Evolutionary conservation across 2,329 filamentous ascomycete genomes (phyloP), one percentile per base, ranked within the genome.

Genomic region (Didymellaceae sp.): DNA sequence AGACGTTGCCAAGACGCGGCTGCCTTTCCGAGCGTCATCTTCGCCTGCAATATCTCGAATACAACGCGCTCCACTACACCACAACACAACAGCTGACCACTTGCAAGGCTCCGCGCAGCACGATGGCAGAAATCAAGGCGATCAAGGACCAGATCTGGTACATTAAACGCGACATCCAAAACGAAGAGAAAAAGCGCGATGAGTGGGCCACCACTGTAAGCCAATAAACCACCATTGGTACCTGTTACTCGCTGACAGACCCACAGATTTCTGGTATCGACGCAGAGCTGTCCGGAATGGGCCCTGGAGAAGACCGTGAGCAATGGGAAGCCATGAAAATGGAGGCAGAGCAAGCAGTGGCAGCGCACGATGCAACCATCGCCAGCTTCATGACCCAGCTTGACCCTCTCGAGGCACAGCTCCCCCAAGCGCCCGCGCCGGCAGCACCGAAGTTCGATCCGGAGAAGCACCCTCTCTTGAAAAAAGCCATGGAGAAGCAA

Each of bases 311-410:
- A 73, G 86, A 89, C 73, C 90, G 94, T 67, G 87, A 91, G 57
- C 87, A 88, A 52, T 93, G 91, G 74, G 79, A 79, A 65, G 91
- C 93, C 68, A 84, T 96, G 71, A 87, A 88, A 75, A 79, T 83
- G 72, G 91, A 96, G 80, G 85, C 96, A 77, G 83, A 90, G 80
- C 83, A 87, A 77, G 85, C 90, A 75, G 88, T 97, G 75, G 81
- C 83, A 72, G 83, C 91, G 63, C 85, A 91, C 75, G 85, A 92
- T 78, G 86, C 87, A 69, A 85, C 87, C 65, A 88, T 97, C 74
- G 86, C 87, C 77, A 43, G 53, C 10, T 57, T 68, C 24, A 62
- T 45, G 39, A 89, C 94, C 75, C 82, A 94, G 72, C 87, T 89
- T 76, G 84, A 85, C 72, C 62, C 76, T 34, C 71, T 77, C 70